Evolutionary conservation across 2,329 filamentous ascomycete genomes (phyloP).

Genomic region (Penicillium sp.): DNA sequence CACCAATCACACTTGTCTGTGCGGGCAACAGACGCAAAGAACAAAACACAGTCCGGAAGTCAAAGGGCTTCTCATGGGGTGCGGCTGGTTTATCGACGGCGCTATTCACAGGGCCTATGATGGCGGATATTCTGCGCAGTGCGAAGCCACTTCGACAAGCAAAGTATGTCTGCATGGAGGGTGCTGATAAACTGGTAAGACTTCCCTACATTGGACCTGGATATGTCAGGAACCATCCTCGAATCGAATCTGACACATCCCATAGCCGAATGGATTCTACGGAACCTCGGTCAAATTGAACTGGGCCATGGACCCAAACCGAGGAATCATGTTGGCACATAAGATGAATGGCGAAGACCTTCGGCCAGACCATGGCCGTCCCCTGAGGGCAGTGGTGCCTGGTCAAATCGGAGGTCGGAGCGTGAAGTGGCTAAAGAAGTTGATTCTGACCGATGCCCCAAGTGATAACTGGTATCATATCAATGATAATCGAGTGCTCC

Average conservation of each 20-base stretch:
- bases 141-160: conserved; percentile 69
- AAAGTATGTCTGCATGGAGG: conserved; percentile 85
- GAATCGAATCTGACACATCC: conserved; percentile 6
- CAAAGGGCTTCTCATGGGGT: conserved; percentile 93
- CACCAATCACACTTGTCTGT: conserved; percentile 84
- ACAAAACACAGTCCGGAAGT: conserved; percentile 85
- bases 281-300: conserved; percentile 84
- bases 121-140: conserved; percentile 66
- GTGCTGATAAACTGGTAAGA: conserved; percentile 70
- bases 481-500: conserved; percentile 86
- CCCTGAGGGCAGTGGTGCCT: conserved; percentile 77
- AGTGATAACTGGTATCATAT: conserved; percentile 96
- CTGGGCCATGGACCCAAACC: conserved; percentile 80
- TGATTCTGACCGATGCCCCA: conserved; percentile 73
- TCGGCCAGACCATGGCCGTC: conserved; percentile 80
- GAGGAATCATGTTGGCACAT: conserved; percentile 81
- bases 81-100: conserved; percentile 82
- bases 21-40: conserved; percentile 91
- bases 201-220: neutral
- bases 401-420: conserved; percentile 89
- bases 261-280: conserved; percentile 77
- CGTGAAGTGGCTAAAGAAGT: conserved; percentile 85
- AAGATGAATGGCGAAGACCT: conserved; percentile 86
- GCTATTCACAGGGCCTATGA: conserved; percentile 77
- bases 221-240: neutral